Evolutionary conservation across 768 basidiomycete species (phyloP), one percentile per base, ranked within the genome.

Genomic region (Pleurotus tuber-regium): DNA sequence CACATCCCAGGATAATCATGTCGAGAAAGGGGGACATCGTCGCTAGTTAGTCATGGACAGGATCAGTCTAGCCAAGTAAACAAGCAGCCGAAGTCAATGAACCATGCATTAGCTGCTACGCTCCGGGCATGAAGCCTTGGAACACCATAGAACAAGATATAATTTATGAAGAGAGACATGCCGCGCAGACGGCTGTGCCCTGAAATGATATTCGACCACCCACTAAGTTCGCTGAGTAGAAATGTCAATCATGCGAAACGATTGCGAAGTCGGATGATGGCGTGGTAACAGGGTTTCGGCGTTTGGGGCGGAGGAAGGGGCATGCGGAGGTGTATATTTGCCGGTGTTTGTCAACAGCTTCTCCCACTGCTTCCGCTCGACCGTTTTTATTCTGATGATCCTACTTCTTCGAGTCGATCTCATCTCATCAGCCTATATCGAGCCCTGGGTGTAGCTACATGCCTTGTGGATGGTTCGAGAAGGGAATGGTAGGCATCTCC

Each of bases 211-310:
- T 31, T 31, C 30, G 21, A 19, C 10, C 40, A 42, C 16, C 16
- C 40, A 19, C 18, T 24, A 19, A 19, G 40, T 42, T 28, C 43
- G 43, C 43, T 44, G 26, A 28, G n/a, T 19, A 2, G 14, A 29
- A 14, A 26, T 26, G 43, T 44, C 43, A 44, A 9, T 43, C 42
- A 43, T 43, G 42, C 43, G 43, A 44, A 44, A 44, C 43, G 16
- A 25, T 28, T 14, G 14, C 18, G 12, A n/a, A 18, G n/a, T 5
- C 6, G n/a, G 36, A 5, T 38, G n/a, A n/a, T n/a, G n/a, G n/a
- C 36, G 5, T 7, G 12, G 12, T 31, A 14, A 31, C 14, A 31
- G 30, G 30, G 36, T 38, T 18, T 38, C 36, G 36, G 36, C n/a
- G 36, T 38, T 7, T 38, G 12, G 19, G 6, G 36, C n/a, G n/a